Conservation (phyloP, 148 eudicot genomes). For the Silene latifolia region DNA sequence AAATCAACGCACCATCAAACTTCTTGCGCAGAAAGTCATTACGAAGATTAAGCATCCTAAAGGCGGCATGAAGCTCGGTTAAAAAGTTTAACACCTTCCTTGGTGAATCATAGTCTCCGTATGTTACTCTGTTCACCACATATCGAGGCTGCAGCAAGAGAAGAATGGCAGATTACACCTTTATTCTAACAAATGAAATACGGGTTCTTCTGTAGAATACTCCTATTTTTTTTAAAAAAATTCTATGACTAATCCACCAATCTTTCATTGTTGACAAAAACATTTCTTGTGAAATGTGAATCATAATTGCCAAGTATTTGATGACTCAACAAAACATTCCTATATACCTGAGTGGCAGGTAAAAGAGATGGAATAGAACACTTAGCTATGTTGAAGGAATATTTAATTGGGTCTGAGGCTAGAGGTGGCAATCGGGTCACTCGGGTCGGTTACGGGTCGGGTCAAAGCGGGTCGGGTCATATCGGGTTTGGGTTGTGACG, state of each 20-base stretch:
- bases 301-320: not conserved
- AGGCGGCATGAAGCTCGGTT: slow-evolving; percentile 92
- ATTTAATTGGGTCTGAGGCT: no score
- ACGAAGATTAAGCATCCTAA: slow-evolving; percentile 95
- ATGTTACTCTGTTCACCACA: slow-evolving; percentile 92
- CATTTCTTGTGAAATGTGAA: not conserved
- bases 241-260: not conserved
- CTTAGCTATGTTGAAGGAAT: no score
- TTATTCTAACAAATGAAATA: not conserved
- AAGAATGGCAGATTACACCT: slow-evolving; percentile 7
- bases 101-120: slow-evolving; percentile 96
- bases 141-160: slow-evolving; percentile 83
- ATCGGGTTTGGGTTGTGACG: no score
- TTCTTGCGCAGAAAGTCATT: slow-evolving; percentile 94
- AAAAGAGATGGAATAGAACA: no score
- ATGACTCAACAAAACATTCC: not conserved
- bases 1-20: slow-evolving; percentile 66
- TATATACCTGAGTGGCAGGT: no score
- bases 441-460: no score
- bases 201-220: not conserved
- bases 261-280: not conserved
- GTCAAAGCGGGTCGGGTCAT: no score
- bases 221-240: no score
- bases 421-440: no score
- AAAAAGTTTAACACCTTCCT: slow-evolving; percentile 77